Conservation (phyloP, 495 filamentous ascomycete species). For the Evernia prunastri region DNA sequence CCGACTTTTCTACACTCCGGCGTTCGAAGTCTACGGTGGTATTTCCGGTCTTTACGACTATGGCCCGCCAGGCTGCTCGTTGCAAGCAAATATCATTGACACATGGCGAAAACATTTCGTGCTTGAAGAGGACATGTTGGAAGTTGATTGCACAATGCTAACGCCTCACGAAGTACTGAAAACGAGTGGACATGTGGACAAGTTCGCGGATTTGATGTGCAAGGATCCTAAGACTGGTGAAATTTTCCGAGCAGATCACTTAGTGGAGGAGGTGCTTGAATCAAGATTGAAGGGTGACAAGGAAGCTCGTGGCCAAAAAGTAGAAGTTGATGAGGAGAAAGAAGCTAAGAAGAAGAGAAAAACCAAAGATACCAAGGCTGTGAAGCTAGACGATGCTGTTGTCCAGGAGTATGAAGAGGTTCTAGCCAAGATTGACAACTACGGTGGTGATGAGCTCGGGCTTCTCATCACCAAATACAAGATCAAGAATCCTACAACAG, state of each 20-base stretch:
- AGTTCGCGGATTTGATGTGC: conserved; percentile 99
- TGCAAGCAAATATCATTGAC: conserved; percentile 82
- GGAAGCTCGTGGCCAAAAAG: conserved; percentile 65
- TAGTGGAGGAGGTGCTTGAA: conserved; percentile 91
- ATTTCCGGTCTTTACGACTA: conserved; percentile 81
- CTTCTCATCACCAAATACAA: conserved; percentile 56
- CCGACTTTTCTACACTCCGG: conserved; percentile 87
- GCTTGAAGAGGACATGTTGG: conserved; percentile 84
- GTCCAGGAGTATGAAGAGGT: conserved; percentile 62
- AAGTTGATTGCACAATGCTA: conserved; percentile 78
- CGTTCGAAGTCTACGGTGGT: conserved; percentile 91
- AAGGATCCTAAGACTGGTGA: conserved; percentile 97
- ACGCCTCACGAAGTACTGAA: conserved; percentile 88
- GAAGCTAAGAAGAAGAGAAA: conserved; percentile 62
- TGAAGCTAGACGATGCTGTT: conserved; percentile 58
- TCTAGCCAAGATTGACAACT: conserved; percentile 69
- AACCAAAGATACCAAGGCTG: conserved; percentile 47
- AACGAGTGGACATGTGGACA: conserved; percentile 94
- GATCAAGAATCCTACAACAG: conserved; percentile 59
- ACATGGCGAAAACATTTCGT: conserved; percentile 90
- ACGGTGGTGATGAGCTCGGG: conserved; percentile 57
- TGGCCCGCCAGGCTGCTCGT: conserved; percentile 72
- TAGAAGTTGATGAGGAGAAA: conserved; percentile 59
- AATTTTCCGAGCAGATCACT: conserved; percentile 90
- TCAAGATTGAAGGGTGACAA: conserved; percentile 72